Evolutionary conservation across 192 early-diverging fungal species (phyloP).

Genomic region (Haplosporangium gracile): DNA sequence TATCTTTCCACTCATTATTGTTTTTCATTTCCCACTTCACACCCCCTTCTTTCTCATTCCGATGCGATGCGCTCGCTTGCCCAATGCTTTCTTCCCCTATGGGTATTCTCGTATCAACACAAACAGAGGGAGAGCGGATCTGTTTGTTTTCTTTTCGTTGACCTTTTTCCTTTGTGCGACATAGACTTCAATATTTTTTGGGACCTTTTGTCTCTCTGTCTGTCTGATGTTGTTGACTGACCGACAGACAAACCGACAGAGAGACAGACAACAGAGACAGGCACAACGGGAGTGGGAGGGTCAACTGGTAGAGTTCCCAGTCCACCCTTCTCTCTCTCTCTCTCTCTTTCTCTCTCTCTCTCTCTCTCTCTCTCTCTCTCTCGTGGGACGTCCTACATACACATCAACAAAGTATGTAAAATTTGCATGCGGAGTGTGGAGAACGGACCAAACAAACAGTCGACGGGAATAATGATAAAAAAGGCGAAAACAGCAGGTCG

Average conservation of each 20-base stretch:
- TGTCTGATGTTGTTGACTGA: neutral
- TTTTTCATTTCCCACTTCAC: neutral
- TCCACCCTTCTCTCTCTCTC: neutral
- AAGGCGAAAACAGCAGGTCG: neutral
- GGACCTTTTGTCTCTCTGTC: no score
- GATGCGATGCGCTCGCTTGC: neutral
- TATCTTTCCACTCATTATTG: neutral
- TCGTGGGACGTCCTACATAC: neutral
- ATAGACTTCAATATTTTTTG: neutral
- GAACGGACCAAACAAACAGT: neutral
- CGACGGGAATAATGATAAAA: slow-evolving; percentile 3
- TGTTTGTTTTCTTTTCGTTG: neutral
- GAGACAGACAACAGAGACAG: neutral
- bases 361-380: neutral
- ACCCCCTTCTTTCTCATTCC: neutral
- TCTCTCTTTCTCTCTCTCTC: neutral
- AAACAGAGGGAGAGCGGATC: no score
- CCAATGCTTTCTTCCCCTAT: neutral
- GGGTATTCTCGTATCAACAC: slow-evolving; percentile 1
- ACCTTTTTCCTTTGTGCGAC: neutral
- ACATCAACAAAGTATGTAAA: neutral
- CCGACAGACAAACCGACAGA: neutral
- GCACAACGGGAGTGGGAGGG: neutral
- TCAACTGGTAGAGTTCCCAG: neutral
- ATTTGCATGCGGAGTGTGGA: neutral